Percentiles rank a stretch among this genome's conserved stretches.
Evolutionary conservation across 1,284 basidiomycete genomes (phyloP).

Genomic region (Rhodotorula sp.): DNA sequence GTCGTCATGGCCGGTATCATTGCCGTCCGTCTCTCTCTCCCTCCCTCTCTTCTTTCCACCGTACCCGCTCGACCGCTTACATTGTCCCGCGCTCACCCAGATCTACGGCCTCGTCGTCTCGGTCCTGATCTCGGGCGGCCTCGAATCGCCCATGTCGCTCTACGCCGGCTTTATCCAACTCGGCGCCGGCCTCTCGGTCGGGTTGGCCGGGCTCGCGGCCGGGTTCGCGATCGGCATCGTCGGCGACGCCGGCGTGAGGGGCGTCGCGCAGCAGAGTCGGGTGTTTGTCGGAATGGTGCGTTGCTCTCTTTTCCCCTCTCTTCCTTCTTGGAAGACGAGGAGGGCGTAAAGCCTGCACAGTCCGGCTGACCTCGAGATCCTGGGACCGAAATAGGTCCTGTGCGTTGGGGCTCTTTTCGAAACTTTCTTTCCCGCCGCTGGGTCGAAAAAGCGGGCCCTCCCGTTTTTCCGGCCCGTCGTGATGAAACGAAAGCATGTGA

Average conservation of each 20-base stretch:
- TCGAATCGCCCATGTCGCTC: slow-evolving; percentile 53
- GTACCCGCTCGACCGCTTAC: too few relatives aligned
- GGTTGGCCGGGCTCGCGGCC: slow-evolving; percentile 54
- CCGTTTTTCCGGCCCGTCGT: neutral
- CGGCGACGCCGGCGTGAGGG: slow-evolving; percentile 54
- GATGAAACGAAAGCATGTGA: too few relatives aligned
- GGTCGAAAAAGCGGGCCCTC: neutral
- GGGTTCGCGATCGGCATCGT: slow-evolving; percentile 55
- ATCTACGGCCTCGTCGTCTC: slow-evolving; percentile 53
- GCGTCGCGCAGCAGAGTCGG: slow-evolving; percentile 51
- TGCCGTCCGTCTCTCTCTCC: slow-evolving; percentile 35
- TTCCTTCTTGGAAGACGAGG: too few relatives aligned
- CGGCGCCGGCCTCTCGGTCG: slow-evolving; percentile 54
- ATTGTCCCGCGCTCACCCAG: neutral
- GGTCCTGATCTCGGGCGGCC: slow-evolving; percentile 53
- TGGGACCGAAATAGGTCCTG: neutral
- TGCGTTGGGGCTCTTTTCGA: neutral
- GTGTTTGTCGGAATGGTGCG: slow-evolving; percentile 35
- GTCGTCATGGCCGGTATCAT: slow-evolving; percentile 51
- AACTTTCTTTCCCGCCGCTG: neutral
- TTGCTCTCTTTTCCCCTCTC: neutral
- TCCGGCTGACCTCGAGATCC: neutral
- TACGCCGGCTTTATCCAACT: slow-evolving; percentile 55
- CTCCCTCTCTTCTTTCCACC: neutral
- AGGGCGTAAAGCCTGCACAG: neutral